phyloP scores from a whole-genome alignment of 1,284 basidiomycete species.

The Naganishia sp. region DNA sequence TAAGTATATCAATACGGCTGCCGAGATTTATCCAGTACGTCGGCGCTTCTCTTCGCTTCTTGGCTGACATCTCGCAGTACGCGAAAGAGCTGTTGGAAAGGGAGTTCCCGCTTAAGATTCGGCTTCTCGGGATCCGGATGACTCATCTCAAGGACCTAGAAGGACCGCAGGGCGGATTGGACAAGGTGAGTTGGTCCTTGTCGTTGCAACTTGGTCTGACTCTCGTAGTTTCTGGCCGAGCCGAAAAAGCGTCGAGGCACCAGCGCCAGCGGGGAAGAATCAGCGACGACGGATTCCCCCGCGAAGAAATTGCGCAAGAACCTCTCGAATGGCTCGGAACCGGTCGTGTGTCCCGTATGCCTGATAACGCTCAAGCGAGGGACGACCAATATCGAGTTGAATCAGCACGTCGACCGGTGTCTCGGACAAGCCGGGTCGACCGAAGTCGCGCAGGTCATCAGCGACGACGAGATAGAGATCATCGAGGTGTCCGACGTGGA shows the following conservation, averaged over 20 bases:
- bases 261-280: slow-evolving; percentile 27
- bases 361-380: slow-evolving; percentile 37
- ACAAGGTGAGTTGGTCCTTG: slow-evolving; percentile 5
- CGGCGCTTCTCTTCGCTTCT: slow-evolving; percentile 7
- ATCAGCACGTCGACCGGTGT: slow-evolving; percentile 52
- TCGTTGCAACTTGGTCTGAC: background rate
- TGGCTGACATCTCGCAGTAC: slow-evolving; percentile 56
- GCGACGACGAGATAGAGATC: slow-evolving; percentile 21
- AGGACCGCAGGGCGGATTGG: slow-evolving; percentile 17
- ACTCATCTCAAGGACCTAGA: slow-evolving; percentile 78
- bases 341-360: slow-evolving; percentile 49
- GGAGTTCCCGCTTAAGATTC: slow-evolving; percentile 72
- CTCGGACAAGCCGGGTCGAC: slow-evolving; percentile 40
- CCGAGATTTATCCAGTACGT: slow-evolving; percentile 73
- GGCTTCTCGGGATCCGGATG: slow-evolving; percentile 77
- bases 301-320: slow-evolving; percentile 10
- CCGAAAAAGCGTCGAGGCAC: slow-evolving; percentile 18
- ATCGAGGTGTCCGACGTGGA: background rate
- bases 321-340: slow-evolving; percentile 8
- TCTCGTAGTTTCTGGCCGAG: slow-evolving; percentile 9
- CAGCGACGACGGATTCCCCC: slow-evolving; percentile 6
- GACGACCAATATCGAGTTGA: slow-evolving; percentile 47
- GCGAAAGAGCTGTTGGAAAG: slow-evolving; percentile 78
- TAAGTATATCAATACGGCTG: slow-evolving; percentile 71
- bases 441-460: slow-evolving; percentile 9